Percentiles rank a stretch among this genome's conserved stretches.
These are phyloP conservation scores for Calonectria pteridis DNA, from an alignment of 2,329 filamentous ascomycete species.

Conservation along the genomic window DNA sequence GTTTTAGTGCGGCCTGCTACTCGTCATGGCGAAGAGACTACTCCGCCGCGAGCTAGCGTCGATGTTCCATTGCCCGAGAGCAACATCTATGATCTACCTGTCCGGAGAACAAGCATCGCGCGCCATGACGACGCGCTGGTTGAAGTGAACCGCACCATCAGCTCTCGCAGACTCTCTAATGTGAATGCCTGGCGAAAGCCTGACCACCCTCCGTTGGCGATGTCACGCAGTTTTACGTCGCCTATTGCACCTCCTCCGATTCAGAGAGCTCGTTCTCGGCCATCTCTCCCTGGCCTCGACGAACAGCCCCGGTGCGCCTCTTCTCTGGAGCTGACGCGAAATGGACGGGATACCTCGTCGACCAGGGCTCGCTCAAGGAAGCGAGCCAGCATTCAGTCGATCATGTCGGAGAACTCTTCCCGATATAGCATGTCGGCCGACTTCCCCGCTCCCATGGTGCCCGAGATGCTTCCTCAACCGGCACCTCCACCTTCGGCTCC, in stretches of 20 bases:
- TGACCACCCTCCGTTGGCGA: conserved; percentile 21
- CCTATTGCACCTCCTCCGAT: conserved; percentile 30
- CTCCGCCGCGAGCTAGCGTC: conserved; percentile 19
- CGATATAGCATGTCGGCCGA: conserved; percentile 40
- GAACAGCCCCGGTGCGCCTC: conserved; percentile 45
- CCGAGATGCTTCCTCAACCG: conserved; percentile 40
- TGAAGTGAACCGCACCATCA: conserved; percentile 34
- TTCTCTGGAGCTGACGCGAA: conserved; percentile 49
- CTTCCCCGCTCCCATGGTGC: conserved; percentile 39
- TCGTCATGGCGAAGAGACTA: conserved; percentile 42
- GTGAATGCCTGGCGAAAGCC: conserved; percentile 47
- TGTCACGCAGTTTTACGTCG: conserved; percentile 28
- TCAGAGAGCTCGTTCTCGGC: conserved; percentile 39
- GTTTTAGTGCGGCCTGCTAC: conserved; percentile 43
- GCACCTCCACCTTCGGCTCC: conserved; percentile 48
- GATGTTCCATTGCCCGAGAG: conserved; percentile 33
- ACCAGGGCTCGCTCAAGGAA: conserved; percentile 39
- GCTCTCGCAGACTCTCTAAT: conserved; percentile 49
- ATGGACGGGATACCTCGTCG: conserved; percentile 36
- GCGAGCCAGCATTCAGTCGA: conserved; percentile 46
- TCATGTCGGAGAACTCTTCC: conserved; percentile 42
- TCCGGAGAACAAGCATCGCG: conserved; percentile 41
- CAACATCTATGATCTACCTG: conserved; percentile 30
- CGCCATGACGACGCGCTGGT: conserved; percentile 30
- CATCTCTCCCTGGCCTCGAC: conserved; percentile 31